These are phyloP conservation scores for Tolypocladium album DNA, from an alignment of 2,329 filamentous ascomycete species.

Conservation along the genomic window DNA sequence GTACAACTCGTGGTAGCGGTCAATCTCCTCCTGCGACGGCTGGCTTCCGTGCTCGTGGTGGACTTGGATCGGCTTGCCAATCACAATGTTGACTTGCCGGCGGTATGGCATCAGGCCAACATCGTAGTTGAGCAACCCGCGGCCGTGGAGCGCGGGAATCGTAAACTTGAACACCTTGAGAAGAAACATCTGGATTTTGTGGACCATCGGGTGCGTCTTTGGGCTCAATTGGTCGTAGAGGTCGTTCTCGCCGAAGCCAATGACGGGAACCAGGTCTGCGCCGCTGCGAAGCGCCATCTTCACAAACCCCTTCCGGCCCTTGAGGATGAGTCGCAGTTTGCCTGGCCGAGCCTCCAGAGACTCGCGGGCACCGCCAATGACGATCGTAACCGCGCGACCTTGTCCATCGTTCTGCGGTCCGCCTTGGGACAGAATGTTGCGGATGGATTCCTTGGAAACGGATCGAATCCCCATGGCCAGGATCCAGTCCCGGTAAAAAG, in stretches of 20 bases:
- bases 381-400: slow-evolving; percentile 94
- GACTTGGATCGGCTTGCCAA: slow-evolving; percentile 71
- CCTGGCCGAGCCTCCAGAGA: slow-evolving; percentile 80
- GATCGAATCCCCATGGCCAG: slow-evolving; percentile 77
- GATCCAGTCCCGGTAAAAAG: slow-evolving; percentile 91
- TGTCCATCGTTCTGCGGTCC: slow-evolving; percentile 71
- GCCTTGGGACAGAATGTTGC: slow-evolving; percentile 74
- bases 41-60: slow-evolving; percentile 41
- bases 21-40: slow-evolving; percentile 65
- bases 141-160: slow-evolving; percentile 77
- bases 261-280: slow-evolving; percentile 86
- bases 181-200: slow-evolving; percentile 70
- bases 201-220: slow-evolving; percentile 65
- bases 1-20: slow-evolving; percentile 71
- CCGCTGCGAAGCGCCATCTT: slow-evolving; percentile 86
- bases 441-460: slow-evolving; percentile 84
- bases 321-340: slow-evolving; percentile 65
- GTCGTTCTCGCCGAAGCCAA: slow-evolving; percentile 93
- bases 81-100: slow-evolving; percentile 76
- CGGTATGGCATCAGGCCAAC: slow-evolving; percentile 94
- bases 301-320: slow-evolving; percentile 81
- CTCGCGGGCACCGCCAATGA: slow-evolving; percentile 85
- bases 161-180: slow-evolving; percentile 89
- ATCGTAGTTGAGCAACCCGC: slow-evolving; percentile 96
- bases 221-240: slow-evolving; percentile 84